Percentiles rank a stretch among this genome's conserved stretches.
Evolutionary conservation across 306 rosid species (phyloP).

Genomic region (Prunus mongolica): DNA sequence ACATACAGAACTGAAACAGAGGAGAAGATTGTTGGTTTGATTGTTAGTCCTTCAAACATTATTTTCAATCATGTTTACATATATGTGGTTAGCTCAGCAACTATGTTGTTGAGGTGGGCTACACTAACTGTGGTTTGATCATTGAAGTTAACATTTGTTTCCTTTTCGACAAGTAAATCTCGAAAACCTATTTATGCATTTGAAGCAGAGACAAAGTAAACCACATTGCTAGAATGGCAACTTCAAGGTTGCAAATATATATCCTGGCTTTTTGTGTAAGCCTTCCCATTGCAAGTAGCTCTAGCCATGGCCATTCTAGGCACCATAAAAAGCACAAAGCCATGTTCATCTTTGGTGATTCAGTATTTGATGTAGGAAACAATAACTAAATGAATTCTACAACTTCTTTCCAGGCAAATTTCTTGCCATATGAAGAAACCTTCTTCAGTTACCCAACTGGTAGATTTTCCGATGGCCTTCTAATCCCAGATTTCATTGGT

Average conservation of each 20-base stretch:
- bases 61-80: not conserved
- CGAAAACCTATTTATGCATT: too few species aligned
- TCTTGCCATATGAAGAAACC: constrained; percentile 35
- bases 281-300: not conserved
- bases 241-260: not conserved
- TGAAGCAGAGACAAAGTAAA: not conserved
- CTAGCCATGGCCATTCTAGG: not conserved
- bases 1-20: not conserved
- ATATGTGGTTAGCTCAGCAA: not conserved
- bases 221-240: constrained; percentile 1
- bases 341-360: constrained; percentile 42
- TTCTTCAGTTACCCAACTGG: constrained; percentile 43
- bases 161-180: not conserved
- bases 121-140: too few species aligned
- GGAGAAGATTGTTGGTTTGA: not conserved
- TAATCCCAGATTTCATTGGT: constrained; percentile 40
- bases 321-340: constrained; percentile 14
- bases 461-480: constrained; percentile 35
- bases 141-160: not conserved
- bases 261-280: not conserved
- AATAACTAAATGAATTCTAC: constrained; percentile 43
- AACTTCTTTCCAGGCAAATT: constrained; percentile 11
- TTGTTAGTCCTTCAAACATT: not conserved
- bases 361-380: constrained; percentile 42
- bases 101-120: too few species aligned